Evolutionary conservation across 1,284 basidiomycete genomes (phyloP).

Genomic region (Leccinum huronense): DNA sequence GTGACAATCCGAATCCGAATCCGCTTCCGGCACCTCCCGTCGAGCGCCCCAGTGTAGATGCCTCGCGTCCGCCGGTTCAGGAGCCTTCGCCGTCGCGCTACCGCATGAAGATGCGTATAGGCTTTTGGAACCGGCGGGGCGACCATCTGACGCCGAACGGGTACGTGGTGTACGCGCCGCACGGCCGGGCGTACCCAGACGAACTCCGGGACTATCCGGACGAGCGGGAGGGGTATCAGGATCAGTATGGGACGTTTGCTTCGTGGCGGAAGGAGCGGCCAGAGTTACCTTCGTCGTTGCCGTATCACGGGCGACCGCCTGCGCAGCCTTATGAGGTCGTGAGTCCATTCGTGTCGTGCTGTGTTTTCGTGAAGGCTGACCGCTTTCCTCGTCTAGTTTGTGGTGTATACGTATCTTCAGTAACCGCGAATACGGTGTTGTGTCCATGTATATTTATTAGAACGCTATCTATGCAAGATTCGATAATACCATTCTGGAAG

Average conservation of each 20-base stretch:
- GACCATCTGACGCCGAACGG: constrained; percentile 57
- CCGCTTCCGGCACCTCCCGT: constrained; percentile 34
- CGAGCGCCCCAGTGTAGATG: constrained; percentile 24
- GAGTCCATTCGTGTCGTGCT: constrained; percentile 28
- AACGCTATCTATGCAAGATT: constrained; percentile 17
- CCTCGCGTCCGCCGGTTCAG: constrained; percentile 32
- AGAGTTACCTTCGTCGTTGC: constrained; percentile 58
- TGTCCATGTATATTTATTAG: constrained; percentile 23
- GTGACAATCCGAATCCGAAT: constrained; percentile 19
- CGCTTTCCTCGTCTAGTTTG: constrained; percentile 33
- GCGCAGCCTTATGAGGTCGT: constrained; percentile 57
- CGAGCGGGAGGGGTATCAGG: constrained; percentile 49
- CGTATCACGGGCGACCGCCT: constrained; percentile 51
- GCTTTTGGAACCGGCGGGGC: constrained; percentile 68
- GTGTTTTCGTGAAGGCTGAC: constrained; percentile 10
- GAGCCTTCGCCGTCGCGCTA: constrained; percentile 29
- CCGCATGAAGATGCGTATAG: constrained; percentile 43
- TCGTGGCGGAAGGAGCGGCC: constrained; percentile 44
- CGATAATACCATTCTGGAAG: neutral
- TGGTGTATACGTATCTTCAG: constrained; percentile 34
- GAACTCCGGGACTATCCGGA: constrained; percentile 60
- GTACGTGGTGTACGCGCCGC: constrained; percentile 63
- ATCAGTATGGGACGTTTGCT: constrained; percentile 46
- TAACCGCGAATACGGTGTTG: constrained; percentile 6
- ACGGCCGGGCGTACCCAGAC: constrained; percentile 47